phyloP scores from a whole-genome alignment of 108 stramenopile species.

The Heterococcus sp. region DNA sequence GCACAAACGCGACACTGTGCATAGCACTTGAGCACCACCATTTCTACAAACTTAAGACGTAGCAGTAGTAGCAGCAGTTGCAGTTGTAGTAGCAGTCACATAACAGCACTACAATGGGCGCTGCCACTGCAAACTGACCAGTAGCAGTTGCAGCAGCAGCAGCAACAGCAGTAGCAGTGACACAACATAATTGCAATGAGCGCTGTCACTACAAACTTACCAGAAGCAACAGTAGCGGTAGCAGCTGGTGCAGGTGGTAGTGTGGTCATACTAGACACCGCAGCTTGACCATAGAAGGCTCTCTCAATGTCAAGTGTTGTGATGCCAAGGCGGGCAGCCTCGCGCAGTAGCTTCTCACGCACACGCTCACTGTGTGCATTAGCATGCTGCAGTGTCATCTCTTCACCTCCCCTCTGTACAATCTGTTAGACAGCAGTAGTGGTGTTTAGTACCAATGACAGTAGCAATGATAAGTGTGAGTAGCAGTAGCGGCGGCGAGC shows the following conservation, averaged over 20 bases:
- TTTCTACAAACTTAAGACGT: too few species aligned
- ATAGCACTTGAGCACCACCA: too few species aligned
- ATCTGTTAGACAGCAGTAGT: too few species aligned
- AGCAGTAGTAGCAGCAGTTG: too few species aligned
- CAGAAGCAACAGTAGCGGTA: not conserved
- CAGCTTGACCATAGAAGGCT: not conserved
- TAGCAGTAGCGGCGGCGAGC: not conserved
- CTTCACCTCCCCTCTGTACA: not conserved
- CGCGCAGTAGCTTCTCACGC: not conserved
- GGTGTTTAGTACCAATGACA: not conserved
- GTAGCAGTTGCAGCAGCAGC: not conserved
- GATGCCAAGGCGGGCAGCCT: not conserved
- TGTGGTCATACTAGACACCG: not conserved
- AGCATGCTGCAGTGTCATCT: not conserved
- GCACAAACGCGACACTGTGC: too few species aligned
- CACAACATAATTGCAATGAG: not conserved
- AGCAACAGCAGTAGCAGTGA: not conserved
- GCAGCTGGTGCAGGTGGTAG: not conserved
- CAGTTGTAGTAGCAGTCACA: too few species aligned
- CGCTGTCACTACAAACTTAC: not conserved
- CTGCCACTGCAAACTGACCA: not conserved
- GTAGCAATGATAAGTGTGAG: not conserved
- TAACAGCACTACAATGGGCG: not conserved
- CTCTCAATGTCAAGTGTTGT: not conserved
- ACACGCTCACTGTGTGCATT: not conserved